A percentile compares a stretch with the other conserved stretches of the same genome.
phyloP scores from a whole-genome alignment of 1,139 yeast genomes.

The Geotrichum carabidarum region DNA sequence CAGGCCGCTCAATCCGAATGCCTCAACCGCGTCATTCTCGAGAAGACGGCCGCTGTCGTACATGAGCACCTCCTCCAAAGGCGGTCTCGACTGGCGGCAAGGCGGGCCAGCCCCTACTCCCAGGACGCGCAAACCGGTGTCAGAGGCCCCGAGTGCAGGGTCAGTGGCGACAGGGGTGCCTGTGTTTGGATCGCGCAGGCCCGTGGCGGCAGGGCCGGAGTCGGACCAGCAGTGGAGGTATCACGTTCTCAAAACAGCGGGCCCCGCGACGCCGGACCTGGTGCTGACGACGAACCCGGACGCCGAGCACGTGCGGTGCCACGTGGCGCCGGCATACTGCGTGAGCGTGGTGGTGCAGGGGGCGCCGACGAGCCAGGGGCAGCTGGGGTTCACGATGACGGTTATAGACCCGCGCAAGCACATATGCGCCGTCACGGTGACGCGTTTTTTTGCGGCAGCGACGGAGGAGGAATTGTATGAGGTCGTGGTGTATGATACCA shows the following conservation, averaged over 20 bases:
- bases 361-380: background rate
- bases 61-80: background rate
- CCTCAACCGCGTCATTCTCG: constrained; percentile 6
- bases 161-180: constrained; percentile 9
- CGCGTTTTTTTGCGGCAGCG: constrained; percentile 1
- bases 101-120: background rate
- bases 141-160: background rate
- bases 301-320: background rate
- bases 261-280: constrained; percentile 1
- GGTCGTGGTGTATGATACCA: background rate
- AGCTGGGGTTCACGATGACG: constrained; percentile 5
- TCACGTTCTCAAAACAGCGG: background rate
- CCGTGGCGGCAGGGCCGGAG: background rate
- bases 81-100: background rate
- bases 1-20: constrained; percentile 7
- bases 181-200: background rate
- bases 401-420: constrained; percentile 2
- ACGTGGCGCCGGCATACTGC: constrained; percentile 5
- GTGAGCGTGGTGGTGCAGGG: background rate
- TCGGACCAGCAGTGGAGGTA: background rate
- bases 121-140: background rate
- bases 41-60: constrained; percentile 10
- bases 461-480: constrained; percentile 1
- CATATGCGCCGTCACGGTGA: background rate
- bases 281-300: constrained; percentile 9